phyloP scores from a whole-genome alignment of 257 asterid genomes.

The Nicotiana knightiana region DNA sequence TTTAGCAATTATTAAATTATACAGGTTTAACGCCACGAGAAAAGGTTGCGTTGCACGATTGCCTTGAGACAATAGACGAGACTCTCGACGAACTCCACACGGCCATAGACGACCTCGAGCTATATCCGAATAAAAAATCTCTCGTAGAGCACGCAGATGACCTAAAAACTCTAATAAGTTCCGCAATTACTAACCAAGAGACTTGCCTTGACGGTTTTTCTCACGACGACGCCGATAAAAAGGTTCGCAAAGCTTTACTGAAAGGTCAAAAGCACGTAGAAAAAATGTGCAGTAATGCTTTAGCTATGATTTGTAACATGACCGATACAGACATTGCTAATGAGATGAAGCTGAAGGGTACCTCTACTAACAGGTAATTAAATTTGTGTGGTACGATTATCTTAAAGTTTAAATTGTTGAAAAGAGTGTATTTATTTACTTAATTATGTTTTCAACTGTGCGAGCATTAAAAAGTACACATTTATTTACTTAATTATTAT shows the following conservation, averaged over 20 bases:
- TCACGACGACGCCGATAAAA: constrained; percentile 40
- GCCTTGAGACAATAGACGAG: constrained; percentile 53
- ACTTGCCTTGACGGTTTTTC: constrained; percentile 89
- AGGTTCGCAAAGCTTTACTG: constrained; percentile 32
- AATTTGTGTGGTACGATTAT: not conserved
- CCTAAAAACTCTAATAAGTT: constrained; percentile 59
- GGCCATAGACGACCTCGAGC: constrained; percentile 37
- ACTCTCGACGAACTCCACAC: constrained; percentile 61
- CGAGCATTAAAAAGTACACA: too few species aligned
- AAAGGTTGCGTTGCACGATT: constrained; percentile 58
- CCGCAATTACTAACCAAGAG: constrained; percentile 77
- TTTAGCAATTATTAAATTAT: not conserved
- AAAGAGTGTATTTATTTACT: too few species aligned
- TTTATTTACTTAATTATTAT: not conserved
- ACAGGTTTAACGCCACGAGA: constrained; percentile 27
- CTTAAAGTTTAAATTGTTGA: too few species aligned
- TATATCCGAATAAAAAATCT: constrained; percentile 52
- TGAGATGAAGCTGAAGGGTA: constrained; percentile 22
- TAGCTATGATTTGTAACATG: constrained; percentile 79
- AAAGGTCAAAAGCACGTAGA: constrained; percentile 53
- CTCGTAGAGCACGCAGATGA: constrained; percentile 58
- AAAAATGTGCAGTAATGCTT: constrained; percentile 68
- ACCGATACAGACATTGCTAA: constrained; percentile 46
- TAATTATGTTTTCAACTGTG: too few species aligned
- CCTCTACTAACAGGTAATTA: not conserved